Evolutionary conservation across 2,329 filamentous ascomycete species (phyloP), one percentile per base, ranked within the genome.

Genomic region (Nothopassalora personata): DNA sequence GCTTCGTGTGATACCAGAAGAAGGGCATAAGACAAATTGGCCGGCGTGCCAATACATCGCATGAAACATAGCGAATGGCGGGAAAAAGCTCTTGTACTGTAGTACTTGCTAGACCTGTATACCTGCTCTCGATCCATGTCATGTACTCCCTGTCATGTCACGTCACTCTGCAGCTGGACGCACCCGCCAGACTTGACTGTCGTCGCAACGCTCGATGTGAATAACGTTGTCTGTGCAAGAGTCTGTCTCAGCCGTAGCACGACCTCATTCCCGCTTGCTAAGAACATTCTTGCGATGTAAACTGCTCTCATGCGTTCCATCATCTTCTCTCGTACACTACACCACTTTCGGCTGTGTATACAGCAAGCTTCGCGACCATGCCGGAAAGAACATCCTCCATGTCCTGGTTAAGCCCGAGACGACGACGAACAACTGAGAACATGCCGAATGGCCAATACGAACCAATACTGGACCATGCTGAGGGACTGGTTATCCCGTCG

Each of bases 371-470:
- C 28, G 28, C 27, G 23, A 43, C 28, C 53, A 59, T 55, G 53
- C 39, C 53, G 10, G 53, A 55, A 19, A 13, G 46, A 49, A 59
- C 39, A 2, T 43, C 39, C 4, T n/a, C 58, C 56, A 64, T 64
- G 65, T 61, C 62, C 18, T 68, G 63, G 61, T 63, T 68, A 13
- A 61, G 54, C 27, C 67, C 66, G 3, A 67, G 66, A 56, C 60
- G 67, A 13, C 58, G 67, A 54, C 60, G 64, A 39, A 68, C 67
- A 5, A 68, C 67, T 5, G 63, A 66, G 39, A 62, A 58, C 31
- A 33, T 63, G 2, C 34, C 58, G 28, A 62, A 53, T 15, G 60
- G 51, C 13, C 60, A 55, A 15, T 46, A 45, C 23, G 30, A 10
- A 23, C 48, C 31, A 5, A 5, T 23, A 3, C 34, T 43, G 43